phyloP scores from a whole-genome alignment of 2,329 filamentous ascomycete species.

The Paecilomyces variotii region DNA sequence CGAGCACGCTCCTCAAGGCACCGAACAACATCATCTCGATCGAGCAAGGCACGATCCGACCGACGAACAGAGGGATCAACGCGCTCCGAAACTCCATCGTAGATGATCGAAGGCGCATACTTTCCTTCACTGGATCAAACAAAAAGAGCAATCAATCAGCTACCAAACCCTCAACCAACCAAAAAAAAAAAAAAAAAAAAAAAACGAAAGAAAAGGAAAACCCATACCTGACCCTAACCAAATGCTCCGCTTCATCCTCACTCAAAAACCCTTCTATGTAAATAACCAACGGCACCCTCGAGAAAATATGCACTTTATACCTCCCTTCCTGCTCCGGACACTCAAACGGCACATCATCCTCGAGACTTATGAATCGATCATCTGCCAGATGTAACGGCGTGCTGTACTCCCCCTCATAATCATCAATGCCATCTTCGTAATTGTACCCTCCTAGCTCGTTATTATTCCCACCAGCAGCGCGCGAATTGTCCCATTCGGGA shows the following conservation, averaged over 20 bases:
- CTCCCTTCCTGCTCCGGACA: conserved; percentile 18
- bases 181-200: neutral
- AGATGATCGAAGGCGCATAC: conserved; percentile 49
- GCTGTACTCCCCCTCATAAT: neutral
- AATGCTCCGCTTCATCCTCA: conserved; percentile 40
- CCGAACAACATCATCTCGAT: conserved; percentile 42
- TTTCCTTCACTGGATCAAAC: conserved; percentile 37
- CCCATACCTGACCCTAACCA: conserved; percentile 47
- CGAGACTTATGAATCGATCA: conserved; percentile 26
- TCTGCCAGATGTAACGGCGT: conserved; percentile 18
- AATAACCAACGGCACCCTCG: conserved; percentile 47
- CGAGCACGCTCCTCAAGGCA: conserved; percentile 53
- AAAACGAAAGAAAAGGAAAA: too few relatives aligned
- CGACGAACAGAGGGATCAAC: conserved; percentile 44
- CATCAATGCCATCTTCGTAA: neutral
- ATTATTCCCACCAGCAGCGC: too few relatives aligned
- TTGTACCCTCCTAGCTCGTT: conserved; percentile 7
- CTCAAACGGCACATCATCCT: conserved; percentile 19
- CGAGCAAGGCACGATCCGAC: conserved; percentile 44
- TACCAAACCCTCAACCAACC: conserved; percentile 2
- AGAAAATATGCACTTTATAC: conserved; percentile 42
- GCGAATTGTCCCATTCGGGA: conserved; percentile 1
- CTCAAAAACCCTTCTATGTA: conserved; percentile 52
- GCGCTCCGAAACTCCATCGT: conserved; percentile 40
- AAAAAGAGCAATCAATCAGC: neutral